These are phyloP conservation scores for Pleurotus pulmonarius DNA, from an alignment of 768 basidiomycete genomes.

Conservation along the genomic window DNA sequence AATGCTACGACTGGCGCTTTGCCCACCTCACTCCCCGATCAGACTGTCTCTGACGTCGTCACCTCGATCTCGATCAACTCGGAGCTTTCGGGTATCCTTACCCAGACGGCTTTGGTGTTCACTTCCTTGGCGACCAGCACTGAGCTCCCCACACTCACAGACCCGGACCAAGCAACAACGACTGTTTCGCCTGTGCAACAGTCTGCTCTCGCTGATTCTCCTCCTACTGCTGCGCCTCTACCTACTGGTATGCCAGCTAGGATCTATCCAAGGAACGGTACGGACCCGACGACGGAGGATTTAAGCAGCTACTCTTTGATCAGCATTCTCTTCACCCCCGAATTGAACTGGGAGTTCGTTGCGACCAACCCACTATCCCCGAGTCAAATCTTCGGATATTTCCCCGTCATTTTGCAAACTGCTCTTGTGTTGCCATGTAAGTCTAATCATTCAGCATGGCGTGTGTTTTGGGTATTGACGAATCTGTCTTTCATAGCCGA, in stretches of 20 bases:
- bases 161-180: conserved; percentile 38
- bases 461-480: conserved; percentile 1
- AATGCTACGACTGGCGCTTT: conserved; percentile 8
- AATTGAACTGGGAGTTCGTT: conserved; percentile 70
- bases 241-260: conserved; percentile 58
- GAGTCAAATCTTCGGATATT: conserved; percentile 74
- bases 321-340: conserved; percentile 57
- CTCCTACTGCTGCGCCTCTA: conserved; percentile 31
- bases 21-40: not conserved
- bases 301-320: conserved; percentile 45
- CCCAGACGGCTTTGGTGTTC: conserved; percentile 37
- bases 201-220: conserved; percentile 18
- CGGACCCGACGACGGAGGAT: conserved; percentile 22
- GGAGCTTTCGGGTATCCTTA: conserved; percentile 40
- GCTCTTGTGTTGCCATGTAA: conserved; percentile 29
- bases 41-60: conserved; percentile 8
- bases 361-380: conserved; percentile 50
- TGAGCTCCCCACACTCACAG: conserved; percentile 23
- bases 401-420: conserved; percentile 42
- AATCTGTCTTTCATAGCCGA: conserved; percentile 16
- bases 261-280: conserved; percentile 45
- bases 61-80: conserved; percentile 28
- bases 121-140: conserved; percentile 29
- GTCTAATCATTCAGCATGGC: conserved; percentile 11
- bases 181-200: conserved; percentile 24